phyloP scores from a whole-genome alignment of 306 rosid genomes.

The Lathyrus tuberosus region DNA sequence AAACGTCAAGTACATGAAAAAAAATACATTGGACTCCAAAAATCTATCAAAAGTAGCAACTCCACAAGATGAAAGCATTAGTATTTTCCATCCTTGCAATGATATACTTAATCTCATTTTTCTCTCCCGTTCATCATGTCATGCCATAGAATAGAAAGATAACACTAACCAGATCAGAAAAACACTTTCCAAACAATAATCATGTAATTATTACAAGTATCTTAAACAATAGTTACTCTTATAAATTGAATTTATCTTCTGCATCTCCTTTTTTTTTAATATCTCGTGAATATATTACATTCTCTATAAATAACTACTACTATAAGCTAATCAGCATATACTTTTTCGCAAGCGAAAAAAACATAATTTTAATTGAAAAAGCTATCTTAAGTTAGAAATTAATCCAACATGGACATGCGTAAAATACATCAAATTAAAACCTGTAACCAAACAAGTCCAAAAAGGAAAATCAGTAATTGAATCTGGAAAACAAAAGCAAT shows the following conservation, averaged over 20 bases:
- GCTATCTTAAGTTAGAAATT: background rate
- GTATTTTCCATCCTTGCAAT: slow-evolving; percentile 19
- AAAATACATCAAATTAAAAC: slow-evolving; percentile 20
- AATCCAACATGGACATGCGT: background rate
- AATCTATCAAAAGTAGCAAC: slow-evolving; percentile 27
- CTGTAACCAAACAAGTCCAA: slow-evolving; percentile 11
- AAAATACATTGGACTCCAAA: slow-evolving; percentile 11
- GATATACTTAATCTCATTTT: slow-evolving; percentile 16
- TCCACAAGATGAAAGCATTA: slow-evolving; percentile 19
- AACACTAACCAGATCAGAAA: background rate
- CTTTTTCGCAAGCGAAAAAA: too few relatives aligned
- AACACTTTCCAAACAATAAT: background rate
- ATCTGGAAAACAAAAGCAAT: background rate
- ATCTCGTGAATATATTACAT: background rate
- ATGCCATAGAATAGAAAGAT: slow-evolving; percentile 7
- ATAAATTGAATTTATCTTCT: background rate
- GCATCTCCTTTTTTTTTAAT: background rate
- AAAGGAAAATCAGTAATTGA: background rate
- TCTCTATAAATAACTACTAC: background rate
- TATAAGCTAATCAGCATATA: too few relatives aligned
- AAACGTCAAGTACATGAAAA: slow-evolving; percentile 3
- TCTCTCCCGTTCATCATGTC: slow-evolving; percentile 7
- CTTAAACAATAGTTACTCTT: background rate
- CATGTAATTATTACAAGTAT: background rate
- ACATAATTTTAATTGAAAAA: slow-evolving; percentile 2